Conservation (phyloP, 441 rosid species). For the Populus hybrid region DNA sequence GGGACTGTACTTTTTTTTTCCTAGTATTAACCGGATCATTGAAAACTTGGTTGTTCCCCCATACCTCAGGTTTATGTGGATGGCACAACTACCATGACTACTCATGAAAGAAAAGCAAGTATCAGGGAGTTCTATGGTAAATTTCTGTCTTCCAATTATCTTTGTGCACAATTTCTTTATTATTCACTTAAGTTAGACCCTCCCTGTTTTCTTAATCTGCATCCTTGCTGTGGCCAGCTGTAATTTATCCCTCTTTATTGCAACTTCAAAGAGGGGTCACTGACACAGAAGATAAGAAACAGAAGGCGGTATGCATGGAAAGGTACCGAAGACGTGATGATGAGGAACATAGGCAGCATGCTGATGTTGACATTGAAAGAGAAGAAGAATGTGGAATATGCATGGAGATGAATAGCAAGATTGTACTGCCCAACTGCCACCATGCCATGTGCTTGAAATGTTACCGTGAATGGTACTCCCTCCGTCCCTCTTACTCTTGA, state of each 20-base stretch:
- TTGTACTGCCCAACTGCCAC: slow-evolving; percentile 59
- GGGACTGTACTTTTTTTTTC: not conserved
- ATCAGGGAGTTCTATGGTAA: slow-evolving; percentile 64
- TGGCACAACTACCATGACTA: slow-evolving; percentile 67
- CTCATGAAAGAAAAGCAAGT: slow-evolving; percentile 69
- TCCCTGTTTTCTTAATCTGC: slow-evolving; percentile 5
- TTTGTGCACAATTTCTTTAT: not conserved
- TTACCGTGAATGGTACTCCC: slow-evolving; percentile 56
- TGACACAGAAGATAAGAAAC: slow-evolving; percentile 56
- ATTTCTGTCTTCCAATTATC: not conserved
- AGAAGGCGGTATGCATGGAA: slow-evolving; percentile 49
- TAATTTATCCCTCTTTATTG: slow-evolving; percentile 61
- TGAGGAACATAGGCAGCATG: slow-evolving; percentile 24
- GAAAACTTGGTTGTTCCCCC: not conserved
- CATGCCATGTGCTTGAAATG: slow-evolving; percentile 68
- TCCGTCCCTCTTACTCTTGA: not conserved
- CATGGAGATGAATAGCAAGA: slow-evolving; percentile 59
- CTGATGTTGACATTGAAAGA: slow-evolving; percentile 50
- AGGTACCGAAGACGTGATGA: slow-evolving; percentile 55
- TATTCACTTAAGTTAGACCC: not conserved
- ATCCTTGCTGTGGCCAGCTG: slow-evolving; percentile 36
- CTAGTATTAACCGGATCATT: not conserved
- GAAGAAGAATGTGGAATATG: slow-evolving; percentile 78
- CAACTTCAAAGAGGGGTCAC: slow-evolving; percentile 61
- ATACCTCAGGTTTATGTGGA: slow-evolving; percentile 51